Percentiles rank a stretch among this genome's conserved stretches.
Conservation (phyloP, 2,329 filamentous ascomycete genomes). For the Fusarium mangiferae region DNA sequence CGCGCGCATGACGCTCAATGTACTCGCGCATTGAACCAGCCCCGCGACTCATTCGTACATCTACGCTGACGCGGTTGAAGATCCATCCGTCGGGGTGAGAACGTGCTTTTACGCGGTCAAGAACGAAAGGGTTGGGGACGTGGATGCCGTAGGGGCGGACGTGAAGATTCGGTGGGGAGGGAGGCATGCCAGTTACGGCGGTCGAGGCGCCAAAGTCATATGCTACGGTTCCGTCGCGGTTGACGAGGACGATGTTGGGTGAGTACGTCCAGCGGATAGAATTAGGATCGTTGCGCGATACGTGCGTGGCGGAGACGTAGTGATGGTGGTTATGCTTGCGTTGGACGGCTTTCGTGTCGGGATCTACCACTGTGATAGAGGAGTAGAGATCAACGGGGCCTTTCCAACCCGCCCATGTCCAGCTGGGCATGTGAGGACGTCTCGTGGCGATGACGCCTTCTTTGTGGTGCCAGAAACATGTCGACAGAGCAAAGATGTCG, state of each 20-base stretch:
- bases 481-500: conserved; percentile 49
- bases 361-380: conserved; percentile 47
- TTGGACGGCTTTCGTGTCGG: conserved; percentile 42
- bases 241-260: conserved; percentile 46
- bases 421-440: conserved; percentile 49
- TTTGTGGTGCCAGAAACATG: conserved; percentile 52
- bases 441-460: conserved; percentile 41
- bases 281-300: conserved; percentile 48
- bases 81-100: conserved; percentile 48
- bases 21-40: conserved; percentile 47
- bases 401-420: conserved; percentile 52
- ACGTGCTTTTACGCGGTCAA: conserved; percentile 50
- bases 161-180: conserved; percentile 35
- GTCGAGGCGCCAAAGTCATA: conserved; percentile 46
- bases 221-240: conserved; percentile 43
- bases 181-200: conserved; percentile 19
- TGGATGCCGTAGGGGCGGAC: conserved; percentile 46
- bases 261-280: conserved; percentile 50
- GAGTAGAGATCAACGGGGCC: conserved; percentile 50
- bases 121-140: conserved; percentile 48
- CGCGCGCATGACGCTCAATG: conserved; percentile 48
- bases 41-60: conserved; percentile 47
- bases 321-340: conserved; percentile 50
- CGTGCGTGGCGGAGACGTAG: conserved; percentile 49
- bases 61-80: conserved; percentile 50